A percentile compares a stretch with the other conserved stretches of the same genome.
Evolutionary conservation across 768 basidiomycete genomes (phyloP).

Genomic region (Guyanaporus albipodus): DNA sequence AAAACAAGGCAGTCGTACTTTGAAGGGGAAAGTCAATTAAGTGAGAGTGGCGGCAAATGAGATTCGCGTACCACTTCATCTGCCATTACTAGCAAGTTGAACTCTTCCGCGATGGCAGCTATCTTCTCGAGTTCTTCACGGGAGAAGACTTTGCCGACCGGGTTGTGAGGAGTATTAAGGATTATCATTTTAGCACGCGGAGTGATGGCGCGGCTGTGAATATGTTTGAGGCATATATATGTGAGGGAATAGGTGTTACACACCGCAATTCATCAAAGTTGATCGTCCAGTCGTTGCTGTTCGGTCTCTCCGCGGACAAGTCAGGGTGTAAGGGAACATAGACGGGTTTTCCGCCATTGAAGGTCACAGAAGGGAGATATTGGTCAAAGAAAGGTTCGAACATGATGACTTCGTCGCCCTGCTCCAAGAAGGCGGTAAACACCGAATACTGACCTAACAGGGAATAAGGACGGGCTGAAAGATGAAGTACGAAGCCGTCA

Average conservation of each 20-base stretch:
- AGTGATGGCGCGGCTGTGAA: conserved; percentile 71
- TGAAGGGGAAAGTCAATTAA: not conserved
- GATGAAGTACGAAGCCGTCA: conserved; percentile 24
- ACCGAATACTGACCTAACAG: conserved; percentile 81
- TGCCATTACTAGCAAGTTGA: conserved; percentile 87
- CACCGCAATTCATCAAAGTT: conserved; percentile 87
- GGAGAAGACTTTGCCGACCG: conserved; percentile 96
- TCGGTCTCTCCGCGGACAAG: conserved; percentile 42
- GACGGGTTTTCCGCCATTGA: conserved; percentile 90
- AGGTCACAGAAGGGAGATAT: conserved; percentile 87
- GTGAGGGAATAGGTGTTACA: conserved; percentile 11
- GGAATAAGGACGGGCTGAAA: not conserved
- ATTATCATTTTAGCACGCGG: conserved; percentile 92
- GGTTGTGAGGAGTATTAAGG: conserved; percentile 96
- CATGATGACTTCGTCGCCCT: conserved; percentile 96
- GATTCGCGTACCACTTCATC: conserved; percentile 83
- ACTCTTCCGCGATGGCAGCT: conserved; percentile 84
- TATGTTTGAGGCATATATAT: conserved; percentile 1
- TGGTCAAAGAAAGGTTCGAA: conserved; percentile 99
- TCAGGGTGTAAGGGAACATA: conserved; percentile 96
- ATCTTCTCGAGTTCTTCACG: conserved; percentile 78
- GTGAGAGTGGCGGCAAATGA: not conserved
- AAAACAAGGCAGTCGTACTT: conserved; percentile 94
- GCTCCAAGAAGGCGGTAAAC: conserved; percentile 86
- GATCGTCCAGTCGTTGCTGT: conserved; percentile 81